These are phyloP conservation scores for Talaromyces piceae DNA, from an alignment of 2,329 filamentous ascomycete species.

Conservation along the genomic window DNA sequence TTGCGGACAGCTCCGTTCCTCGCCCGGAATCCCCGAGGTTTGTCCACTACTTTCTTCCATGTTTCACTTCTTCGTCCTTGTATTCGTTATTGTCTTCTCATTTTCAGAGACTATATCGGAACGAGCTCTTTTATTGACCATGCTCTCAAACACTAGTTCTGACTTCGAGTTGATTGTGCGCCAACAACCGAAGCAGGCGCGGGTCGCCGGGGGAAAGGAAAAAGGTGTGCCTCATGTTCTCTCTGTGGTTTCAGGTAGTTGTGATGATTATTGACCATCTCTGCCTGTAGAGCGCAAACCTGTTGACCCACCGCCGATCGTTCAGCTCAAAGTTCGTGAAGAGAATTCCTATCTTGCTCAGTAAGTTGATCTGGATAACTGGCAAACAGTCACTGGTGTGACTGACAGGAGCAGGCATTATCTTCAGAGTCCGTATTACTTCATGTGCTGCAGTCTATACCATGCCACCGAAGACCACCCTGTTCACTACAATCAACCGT, in stretches of 20 bases:
- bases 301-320: slow-evolving; percentile 74
- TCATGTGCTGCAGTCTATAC: slow-evolving; percentile 52
- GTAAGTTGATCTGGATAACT: slow-evolving; percentile 41
- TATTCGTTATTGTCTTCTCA: slow-evolving; percentile 2
- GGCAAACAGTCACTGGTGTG: not conserved
- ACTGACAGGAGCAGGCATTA: slow-evolving; percentile 42
- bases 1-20: slow-evolving; percentile 34
- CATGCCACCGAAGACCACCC: slow-evolving; percentile 42
- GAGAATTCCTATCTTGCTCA: slow-evolving; percentile 46
- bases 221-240: slow-evolving; percentile 48
- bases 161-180: slow-evolving; percentile 53
- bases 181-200: slow-evolving; percentile 60
- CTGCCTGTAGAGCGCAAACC: slow-evolving; percentile 63
- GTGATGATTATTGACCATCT: not conserved
- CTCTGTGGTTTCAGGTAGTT: not conserved
- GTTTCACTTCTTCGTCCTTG: slow-evolving; percentile 9
- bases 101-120: slow-evolving; percentile 1
- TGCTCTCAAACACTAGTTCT: slow-evolving; percentile 39
- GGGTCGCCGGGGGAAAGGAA: slow-evolving; percentile 65
- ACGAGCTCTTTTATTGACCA: slow-evolving; percentile 25
- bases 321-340: slow-evolving; percentile 57
- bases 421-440: slow-evolving; percentile 58
- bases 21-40: slow-evolving; percentile 35
- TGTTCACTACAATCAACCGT: slow-evolving; percentile 33
- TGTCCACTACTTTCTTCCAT: slow-evolving; percentile 16